Conservation (phyloP, 2,329 filamentous ascomycete genomes). For the Fusarium camptoceras region DNA sequence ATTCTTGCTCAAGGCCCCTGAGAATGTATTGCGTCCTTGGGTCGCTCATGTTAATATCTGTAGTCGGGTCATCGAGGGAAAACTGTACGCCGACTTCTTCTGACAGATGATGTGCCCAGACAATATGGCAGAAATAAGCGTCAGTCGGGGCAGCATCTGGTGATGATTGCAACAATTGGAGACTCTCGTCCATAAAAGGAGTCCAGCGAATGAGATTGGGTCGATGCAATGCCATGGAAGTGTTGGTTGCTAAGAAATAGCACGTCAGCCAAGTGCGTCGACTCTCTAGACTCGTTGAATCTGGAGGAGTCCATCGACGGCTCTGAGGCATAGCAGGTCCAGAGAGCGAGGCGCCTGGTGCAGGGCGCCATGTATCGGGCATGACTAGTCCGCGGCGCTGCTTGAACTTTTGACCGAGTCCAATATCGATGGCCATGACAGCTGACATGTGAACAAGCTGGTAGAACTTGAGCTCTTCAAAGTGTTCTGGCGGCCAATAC, state of each 20-base stretch:
- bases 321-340: conserved; percentile 38
- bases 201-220: conserved; percentile 71
- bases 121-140: conserved; percentile 67
- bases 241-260: conserved; percentile 69
- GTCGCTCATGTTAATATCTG: conserved; percentile 68
- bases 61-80: conserved; percentile 71
- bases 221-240: conserved; percentile 70
- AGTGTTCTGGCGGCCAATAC: conserved; percentile 86
- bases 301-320: conserved; percentile 56
- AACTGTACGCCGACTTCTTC: conserved; percentile 78
- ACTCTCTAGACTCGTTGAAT: conserved; percentile 66
- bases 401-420: conserved; percentile 66
- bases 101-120: conserved; percentile 70
- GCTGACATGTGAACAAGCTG: conserved; percentile 85
- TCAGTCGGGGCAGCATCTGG: conserved; percentile 68
- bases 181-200: conserved; percentile 69
- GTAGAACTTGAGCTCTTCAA: conserved; percentile 91
- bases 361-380: conserved; percentile 51
- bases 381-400: conserved; percentile 37
- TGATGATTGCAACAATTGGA: conserved; percentile 65
- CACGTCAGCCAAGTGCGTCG: conserved; percentile 69
- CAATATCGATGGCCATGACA: conserved; percentile 86
- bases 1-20: conserved; percentile 71
- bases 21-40: conserved; percentile 73
- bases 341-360: conserved; percentile 43